Percentiles rank a stretch among this genome's conserved stretches.
Evolutionary conservation across 805 yeast genomes (phyloP).

Genomic region (Saccharomycopsis javanensis): DNA sequence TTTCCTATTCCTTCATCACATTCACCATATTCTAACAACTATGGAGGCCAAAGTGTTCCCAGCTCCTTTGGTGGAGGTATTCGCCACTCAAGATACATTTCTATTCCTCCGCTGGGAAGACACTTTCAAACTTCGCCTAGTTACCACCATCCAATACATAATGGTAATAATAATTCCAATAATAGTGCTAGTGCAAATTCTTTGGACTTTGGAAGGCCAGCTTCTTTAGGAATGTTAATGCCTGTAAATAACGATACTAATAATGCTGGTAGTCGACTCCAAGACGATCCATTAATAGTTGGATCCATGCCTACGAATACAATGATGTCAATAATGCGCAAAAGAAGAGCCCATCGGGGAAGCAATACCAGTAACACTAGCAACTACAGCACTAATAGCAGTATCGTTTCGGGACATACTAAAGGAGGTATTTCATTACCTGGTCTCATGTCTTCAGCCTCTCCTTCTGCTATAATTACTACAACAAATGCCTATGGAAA

Average conservation of each 20-base stretch:
- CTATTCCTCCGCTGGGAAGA: not conserved
- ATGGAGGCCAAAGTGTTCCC: not conserved
- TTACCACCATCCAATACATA: not conserved
- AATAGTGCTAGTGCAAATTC: not conserved
- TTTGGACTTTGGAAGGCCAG: not conserved
- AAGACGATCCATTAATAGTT: not conserved
- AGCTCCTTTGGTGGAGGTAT: not conserved
- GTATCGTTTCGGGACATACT: not conserved
- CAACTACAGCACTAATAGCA: not conserved
- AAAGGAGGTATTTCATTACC: constrained; percentile 14
- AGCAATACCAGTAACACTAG: not conserved
- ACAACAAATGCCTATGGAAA: constrained; percentile 26
- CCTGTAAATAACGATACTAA: not conserved
- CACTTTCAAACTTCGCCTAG: not conserved
- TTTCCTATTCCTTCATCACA: not conserved
- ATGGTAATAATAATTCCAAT: not conserved
- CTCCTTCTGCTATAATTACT: constrained; percentile 28
- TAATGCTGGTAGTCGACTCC: not conserved
- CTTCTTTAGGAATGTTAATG: not conserved
- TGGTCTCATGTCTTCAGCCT: constrained; percentile 9
- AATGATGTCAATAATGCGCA: not conserved
- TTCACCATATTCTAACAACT: not conserved
- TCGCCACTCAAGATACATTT: not conserved
- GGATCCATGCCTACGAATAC: not conserved
- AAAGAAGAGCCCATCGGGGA: not conserved